Percentiles rank a stretch among this genome's conserved stretches.
Evolutionary conservation across 805 yeast genomes (phyloP).

Genomic region (Komagataella ulmi): DNA sequence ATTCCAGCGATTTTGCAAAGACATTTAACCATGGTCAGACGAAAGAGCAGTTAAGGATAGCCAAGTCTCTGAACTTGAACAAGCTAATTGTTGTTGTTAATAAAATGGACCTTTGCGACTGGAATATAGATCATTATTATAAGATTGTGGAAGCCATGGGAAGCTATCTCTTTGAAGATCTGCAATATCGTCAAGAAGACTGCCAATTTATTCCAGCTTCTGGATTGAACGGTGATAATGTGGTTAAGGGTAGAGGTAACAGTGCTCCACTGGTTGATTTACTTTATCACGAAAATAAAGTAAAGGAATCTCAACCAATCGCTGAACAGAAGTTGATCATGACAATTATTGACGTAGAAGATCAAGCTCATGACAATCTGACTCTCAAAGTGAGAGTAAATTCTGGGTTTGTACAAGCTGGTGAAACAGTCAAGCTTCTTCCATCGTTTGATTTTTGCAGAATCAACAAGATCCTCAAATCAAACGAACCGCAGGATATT

Average conservation of each 20-base stretch:
- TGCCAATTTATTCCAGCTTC: slow-evolving; percentile 52
- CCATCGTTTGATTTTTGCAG: slow-evolving; percentile 35
- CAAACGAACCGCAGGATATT: slow-evolving; percentile 12
- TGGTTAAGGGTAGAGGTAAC: slow-evolving; percentile 27
- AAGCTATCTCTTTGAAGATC: slow-evolving; percentile 36
- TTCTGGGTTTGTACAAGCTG: slow-evolving; percentile 57
- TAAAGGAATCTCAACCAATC: slow-evolving; percentile 5
- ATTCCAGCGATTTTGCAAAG: slow-evolving; percentile 57
- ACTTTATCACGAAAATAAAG: slow-evolving; percentile 21
- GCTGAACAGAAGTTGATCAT: slow-evolving; percentile 22
- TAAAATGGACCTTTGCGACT: slow-evolving; percentile 52
- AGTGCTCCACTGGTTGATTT: slow-evolving; percentile 21
- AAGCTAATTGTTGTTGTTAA: slow-evolving; percentile 50
- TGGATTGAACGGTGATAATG: slow-evolving; percentile 57
- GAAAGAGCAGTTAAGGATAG: slow-evolving; percentile 62
- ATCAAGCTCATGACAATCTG: slow-evolving; percentile 35
- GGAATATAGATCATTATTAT: slow-evolving; percentile 40
- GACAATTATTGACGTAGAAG: slow-evolving; percentile 49
- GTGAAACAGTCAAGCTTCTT: slow-evolving; percentile 45
- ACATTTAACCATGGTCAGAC: slow-evolving; percentile 68
- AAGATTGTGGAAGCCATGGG: slow-evolving; percentile 34
- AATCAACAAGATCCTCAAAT: slow-evolving; percentile 22
- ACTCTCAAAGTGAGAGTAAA: slow-evolving; percentile 51
- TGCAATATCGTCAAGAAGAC: slow-evolving; percentile 29
- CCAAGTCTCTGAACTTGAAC: slow-evolving; percentile 53